Percentiles rank a stretch among this genome's conserved stretches.
Evolutionary conservation across 352 stramenopile species (phyloP).

Genomic region (Vaucheria bursata): DNA sequence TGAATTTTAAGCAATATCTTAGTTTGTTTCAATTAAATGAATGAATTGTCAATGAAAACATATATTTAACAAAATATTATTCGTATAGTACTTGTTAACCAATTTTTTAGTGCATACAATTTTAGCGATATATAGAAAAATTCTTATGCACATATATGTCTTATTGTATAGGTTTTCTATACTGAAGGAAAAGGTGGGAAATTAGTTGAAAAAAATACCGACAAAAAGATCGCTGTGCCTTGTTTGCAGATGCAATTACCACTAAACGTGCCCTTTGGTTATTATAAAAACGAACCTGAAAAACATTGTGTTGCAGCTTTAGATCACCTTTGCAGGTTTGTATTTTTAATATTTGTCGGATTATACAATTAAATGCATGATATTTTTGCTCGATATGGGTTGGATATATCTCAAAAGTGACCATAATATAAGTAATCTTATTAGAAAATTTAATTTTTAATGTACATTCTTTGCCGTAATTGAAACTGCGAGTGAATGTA

Average conservation of each 20-base stretch:
- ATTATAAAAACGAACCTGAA: background rate
- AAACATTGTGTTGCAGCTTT: background rate
- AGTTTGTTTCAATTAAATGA: background rate
- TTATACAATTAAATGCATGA: too few species aligned
- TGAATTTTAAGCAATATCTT: background rate
- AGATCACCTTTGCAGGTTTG: background rate
- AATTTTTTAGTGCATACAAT: background rate
- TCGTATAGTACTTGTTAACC: background rate
- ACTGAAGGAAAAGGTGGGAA: background rate
- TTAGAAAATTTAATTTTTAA: too few species aligned
- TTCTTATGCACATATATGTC: background rate
- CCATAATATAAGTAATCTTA: too few species aligned
- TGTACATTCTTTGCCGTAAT: too few species aligned
- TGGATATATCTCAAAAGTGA: too few species aligned
- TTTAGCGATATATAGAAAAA: background rate
- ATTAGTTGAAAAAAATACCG: background rate
- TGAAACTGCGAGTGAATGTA: background rate
- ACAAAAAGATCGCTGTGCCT: background rate
- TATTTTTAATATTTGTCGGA: too few species aligned
- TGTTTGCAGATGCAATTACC: background rate
- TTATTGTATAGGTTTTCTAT: background rate
- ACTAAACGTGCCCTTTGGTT: background rate
- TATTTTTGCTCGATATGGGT: too few species aligned
- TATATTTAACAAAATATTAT: background rate
- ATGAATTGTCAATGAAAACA: background rate